Evolutionary conservation across 2,329 filamentous ascomycete species (phyloP).

Genomic region (Sarocladium brachiariae): DNA sequence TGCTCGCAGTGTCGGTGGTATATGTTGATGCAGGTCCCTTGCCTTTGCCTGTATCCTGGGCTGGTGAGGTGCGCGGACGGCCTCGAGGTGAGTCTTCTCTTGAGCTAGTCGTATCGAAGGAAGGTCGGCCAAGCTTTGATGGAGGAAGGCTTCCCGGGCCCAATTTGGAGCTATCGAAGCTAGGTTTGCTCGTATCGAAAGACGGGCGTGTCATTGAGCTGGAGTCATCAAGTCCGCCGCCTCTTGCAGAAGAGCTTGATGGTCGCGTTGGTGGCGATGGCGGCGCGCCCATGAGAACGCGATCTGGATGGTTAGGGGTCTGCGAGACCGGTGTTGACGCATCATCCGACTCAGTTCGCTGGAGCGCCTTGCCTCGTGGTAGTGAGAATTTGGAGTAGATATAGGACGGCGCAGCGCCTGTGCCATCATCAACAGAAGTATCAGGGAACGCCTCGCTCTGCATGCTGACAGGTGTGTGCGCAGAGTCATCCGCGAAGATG

Average conservation of each 20-base stretch:
- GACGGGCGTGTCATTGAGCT: constrained; percentile 37
- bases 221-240: constrained; percentile 31
- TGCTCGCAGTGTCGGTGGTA: constrained; percentile 50
- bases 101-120: constrained; percentile 34
- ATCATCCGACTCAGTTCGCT: constrained; percentile 58
- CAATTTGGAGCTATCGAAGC: constrained; percentile 35
- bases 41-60: constrained; percentile 32
- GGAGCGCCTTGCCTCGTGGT: constrained; percentile 72
- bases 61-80: constrained; percentile 30
- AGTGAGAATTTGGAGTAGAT: constrained; percentile 80
- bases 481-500: constrained; percentile 55
- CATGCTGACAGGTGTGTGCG: constrained; percentile 65
- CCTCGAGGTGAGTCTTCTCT: constrained; percentile 45
- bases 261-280: constrained; percentile 57
- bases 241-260: constrained; percentile 44
- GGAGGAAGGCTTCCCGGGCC: constrained; percentile 35
- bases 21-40: constrained; percentile 28
- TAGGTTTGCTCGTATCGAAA: constrained; percentile 43
- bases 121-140: constrained; percentile 37
- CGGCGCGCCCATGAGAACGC: constrained; percentile 35
- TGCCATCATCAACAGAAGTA: constrained; percentile 36
- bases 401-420: constrained; percentile 60
- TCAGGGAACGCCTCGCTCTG: constrained; percentile 62
- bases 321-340: constrained; percentile 37
- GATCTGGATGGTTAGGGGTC: background rate